Base-by-base conservation (phyloP, 805 yeast genomes). In the Yarrowia alimentaria region DNA sequence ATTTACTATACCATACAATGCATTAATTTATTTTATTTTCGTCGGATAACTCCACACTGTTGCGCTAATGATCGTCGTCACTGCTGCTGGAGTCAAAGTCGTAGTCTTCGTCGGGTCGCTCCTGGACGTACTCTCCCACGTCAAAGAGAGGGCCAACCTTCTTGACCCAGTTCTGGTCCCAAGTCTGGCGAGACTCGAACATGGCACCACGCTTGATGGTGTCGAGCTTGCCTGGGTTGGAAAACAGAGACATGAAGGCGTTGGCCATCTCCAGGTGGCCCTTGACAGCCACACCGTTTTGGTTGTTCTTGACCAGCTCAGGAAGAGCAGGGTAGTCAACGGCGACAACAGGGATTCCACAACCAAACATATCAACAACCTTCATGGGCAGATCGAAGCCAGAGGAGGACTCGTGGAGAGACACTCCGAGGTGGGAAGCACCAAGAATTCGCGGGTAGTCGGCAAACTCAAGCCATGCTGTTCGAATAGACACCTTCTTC, bases 331-430 rank as follows among this genome's bases (percentile, higher is more conserved):
- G 79, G 63, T 87, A 93, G 28, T 74, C 70, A 53, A 90, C 70
- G 0, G 96, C 79, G 2, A 90, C 71, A 0, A 89, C 97, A 1
- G 99, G 99, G 10, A 93, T 70, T 0, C 98, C 98, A 56, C 93
- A 85, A 0, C 99, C 99, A 71, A 91, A 90, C 77, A 91, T 80
- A 61, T 93, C 99, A 5, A 91, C 83, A 26, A 93, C 85, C 65
- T 93, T 93, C 99, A 93, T 93, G 1, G 99, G 99, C 53, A 93
- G 73, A 61, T 93, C 99, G 52, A 85, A 73, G 0, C 99, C 99
- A 37, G 95, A 85, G 35, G 95, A 84, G 0, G 98, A 90, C 4
- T 82, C 77, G 65, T 93, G 99, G 55, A 93, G 69, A 1, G 98
- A 91, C 1, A 93, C 75, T 1, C 96, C 98, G 26, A 90, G 62